Conservation (phyloP, 768 basidiomycete genomes). For the Phanerochaete carnosa region DNA sequence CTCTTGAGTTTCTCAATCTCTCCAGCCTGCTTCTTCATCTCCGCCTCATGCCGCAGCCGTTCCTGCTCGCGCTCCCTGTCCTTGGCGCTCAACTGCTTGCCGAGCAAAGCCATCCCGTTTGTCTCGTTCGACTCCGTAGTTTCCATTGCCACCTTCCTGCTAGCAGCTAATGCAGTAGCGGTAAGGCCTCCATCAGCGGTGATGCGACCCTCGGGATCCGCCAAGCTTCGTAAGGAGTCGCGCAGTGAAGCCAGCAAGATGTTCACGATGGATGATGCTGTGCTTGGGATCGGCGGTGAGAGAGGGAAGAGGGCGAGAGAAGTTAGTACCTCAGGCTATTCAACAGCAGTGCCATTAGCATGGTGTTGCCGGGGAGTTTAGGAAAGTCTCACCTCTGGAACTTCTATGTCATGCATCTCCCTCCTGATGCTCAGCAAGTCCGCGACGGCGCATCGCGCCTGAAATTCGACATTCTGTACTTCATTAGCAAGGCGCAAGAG, state of each 20-base stretch:
- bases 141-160: neutral
- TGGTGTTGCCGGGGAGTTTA: neutral
- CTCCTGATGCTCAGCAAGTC: neutral
- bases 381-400: neutral
- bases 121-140: neutral
- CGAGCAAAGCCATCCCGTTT: neutral
- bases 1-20: slow-evolving; percentile 42
- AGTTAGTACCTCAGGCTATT: slow-evolving; percentile 23
- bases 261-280: slow-evolving; percentile 23
- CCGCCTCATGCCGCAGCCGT: slow-evolving; percentile 20
- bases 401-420: neutral
- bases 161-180: neutral
- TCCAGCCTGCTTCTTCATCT: slow-evolving; percentile 21
- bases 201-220: slow-evolving; percentile 22
- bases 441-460: neutral
- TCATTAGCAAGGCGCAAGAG: slow-evolving; percentile 64
- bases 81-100: neutral
- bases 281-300: slow-evolving; percentile 14
- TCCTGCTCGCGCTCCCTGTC: slow-evolving; percentile 6
- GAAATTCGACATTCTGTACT: slow-evolving; percentile 36
- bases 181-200: neutral
- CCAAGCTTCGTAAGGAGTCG: slow-evolving; percentile 17
- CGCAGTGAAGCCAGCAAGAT: slow-evolving; percentile 23
- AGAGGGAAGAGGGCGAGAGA: slow-evolving; percentile 24
- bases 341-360: neutral